Base-by-base conservation (phyloP, 108 stramenopile species). In the Mayamaea pseudoterrestris region DNA sequence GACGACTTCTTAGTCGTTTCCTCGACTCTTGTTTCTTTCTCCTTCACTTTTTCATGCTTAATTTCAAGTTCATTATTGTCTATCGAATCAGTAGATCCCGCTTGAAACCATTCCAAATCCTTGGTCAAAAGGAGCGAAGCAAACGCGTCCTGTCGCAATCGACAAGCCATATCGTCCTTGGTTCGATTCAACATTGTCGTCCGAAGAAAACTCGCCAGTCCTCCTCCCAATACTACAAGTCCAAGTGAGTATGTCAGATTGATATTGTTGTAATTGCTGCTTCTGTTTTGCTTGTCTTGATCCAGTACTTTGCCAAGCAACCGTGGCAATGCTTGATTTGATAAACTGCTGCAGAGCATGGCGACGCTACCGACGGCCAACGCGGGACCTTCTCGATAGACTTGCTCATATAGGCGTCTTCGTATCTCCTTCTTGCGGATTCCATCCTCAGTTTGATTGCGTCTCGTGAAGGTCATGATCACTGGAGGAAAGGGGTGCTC, bases 51-150 rank as follows among this genome's bases (percentile, higher is more conserved):
- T 30, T 50, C 32, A 5, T 22, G 36, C 5, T 2, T 44, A 17
- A 11, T 42, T 13, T 48, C n/a, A 3, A 13, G 5, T 16, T 47
- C 41, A 24, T 59, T 50, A 12, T 55, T 31, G 30, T 30, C 50
- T 35, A 40, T 51, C 9, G 30, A 44, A 24, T 27, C 40, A 23
- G 32, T 41, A 1, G 30, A 44, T 13, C 60, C 61, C 5, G 61
- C 45, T 50, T 80, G 74, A 63, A 78, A 88, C 81, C 81, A 88
- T 49, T 88, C 81, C 65, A 88, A 51, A 60, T 81, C 71, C 34
- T 69, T 47, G 27, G 61, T 32, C 22, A 21, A 39, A 14, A 39
- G 20, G 12, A 89, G 44, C 35, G 47, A 46, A 16, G 57, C 46
- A 39, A 85, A 85, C 2, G 69, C 66, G 34, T 78, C 39, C 7